These are phyloP conservation scores for Kodamaea hsintzibuensis DNA, from an alignment of 805 yeast genomes.

Conservation along the genomic window DNA sequence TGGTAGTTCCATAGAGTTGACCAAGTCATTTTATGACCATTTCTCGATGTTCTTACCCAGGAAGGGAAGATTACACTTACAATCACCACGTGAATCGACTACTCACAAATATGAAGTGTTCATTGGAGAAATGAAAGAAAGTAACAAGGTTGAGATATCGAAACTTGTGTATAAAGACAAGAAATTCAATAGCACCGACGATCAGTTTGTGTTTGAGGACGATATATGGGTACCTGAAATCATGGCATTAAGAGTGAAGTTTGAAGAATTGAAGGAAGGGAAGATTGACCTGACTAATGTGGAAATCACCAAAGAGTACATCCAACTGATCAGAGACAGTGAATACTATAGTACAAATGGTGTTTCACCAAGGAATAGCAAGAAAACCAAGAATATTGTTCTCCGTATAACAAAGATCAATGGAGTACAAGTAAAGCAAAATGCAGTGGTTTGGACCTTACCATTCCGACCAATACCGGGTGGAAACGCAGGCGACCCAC, in stretches of 20 bases:
- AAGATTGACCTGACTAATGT: slow-evolving; percentile 41
- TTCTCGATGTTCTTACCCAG: slow-evolving; percentile 24
- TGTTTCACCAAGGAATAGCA: background rate
- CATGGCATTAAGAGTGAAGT: slow-evolving; percentile 41
- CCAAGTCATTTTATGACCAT: slow-evolving; percentile 25
- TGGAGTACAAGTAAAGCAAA: slow-evolving; percentile 28
- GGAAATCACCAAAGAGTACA: slow-evolving; percentile 27
- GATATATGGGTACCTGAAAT: slow-evolving; percentile 44
- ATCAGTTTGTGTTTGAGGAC: slow-evolving; percentile 13
- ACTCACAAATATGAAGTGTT: slow-evolving; percentile 26
- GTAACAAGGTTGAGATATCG: slow-evolving; percentile 26
- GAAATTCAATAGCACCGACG: slow-evolving; percentile 11
- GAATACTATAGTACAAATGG: slow-evolving; percentile 5
- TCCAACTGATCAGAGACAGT: slow-evolving; percentile 14
- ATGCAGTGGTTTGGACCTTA: slow-evolving; percentile 30
- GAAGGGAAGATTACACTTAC: slow-evolving; percentile 26
- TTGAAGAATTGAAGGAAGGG: slow-evolving; percentile 48
- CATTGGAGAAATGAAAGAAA: slow-evolving; percentile 29
- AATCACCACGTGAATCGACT: slow-evolving; percentile 26
- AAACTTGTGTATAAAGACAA: slow-evolving; percentile 11
- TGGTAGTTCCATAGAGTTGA: slow-evolving; percentile 32
- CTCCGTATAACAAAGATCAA: slow-evolving; percentile 33
- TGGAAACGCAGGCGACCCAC: slow-evolving; percentile 6
- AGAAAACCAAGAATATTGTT: slow-evolving; percentile 15
- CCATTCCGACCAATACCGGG: slow-evolving; percentile 18